Base-by-base conservation (phyloP, 1,284 basidiomycete species). In the Boletus sp. region DNA sequence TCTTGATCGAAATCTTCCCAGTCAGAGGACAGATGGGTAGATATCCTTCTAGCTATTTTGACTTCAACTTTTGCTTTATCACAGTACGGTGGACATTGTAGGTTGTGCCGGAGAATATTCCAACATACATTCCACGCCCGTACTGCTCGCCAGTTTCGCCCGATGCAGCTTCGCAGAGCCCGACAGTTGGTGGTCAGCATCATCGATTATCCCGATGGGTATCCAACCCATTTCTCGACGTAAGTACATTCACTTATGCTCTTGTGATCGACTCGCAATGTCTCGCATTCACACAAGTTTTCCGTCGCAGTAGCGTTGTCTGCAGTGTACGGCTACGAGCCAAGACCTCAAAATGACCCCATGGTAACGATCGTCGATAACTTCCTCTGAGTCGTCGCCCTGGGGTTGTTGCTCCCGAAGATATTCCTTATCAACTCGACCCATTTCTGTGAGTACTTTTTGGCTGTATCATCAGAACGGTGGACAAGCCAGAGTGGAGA, bases 151-250 rank as follows among this genome's bases (percentile, higher is more conserved):
- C 8, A n/a, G n/a, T 39, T 46, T 46, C 44, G 30, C 16, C 44
- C 44, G 2, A 49, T 55, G 48, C 50, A 58, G 13, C 42, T 57
- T 4, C 46, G 32, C 30, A 44, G 34, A 27, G 37, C 29, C 16
- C 35, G 35, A 4, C 38, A 40, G 38, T 2, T 46, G 3, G 16
- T 22, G 8, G 8, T 27, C 1, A 46, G 40, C 30, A 37, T 44
- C 16, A 32, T 39, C 1, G 29, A 45, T 2, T 27, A 33, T 26
- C 37, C 44, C 2, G 26, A 27, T 3, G 32, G 13, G 22, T 46
- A 35, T n/a, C n/a, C 16, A 10, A 23, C 10, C 13, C n/a, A 46
- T 4, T 41, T 13, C 17, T 4, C 8, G 14, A 41, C 38, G 45
- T 46, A 17, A 16, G 38, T n/a, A n/a, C n/a, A n/a, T n/a, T n/a